Conservation (phyloP, 1,284 basidiomycete genomes). For the Macrocystidia cucumis region DNA sequence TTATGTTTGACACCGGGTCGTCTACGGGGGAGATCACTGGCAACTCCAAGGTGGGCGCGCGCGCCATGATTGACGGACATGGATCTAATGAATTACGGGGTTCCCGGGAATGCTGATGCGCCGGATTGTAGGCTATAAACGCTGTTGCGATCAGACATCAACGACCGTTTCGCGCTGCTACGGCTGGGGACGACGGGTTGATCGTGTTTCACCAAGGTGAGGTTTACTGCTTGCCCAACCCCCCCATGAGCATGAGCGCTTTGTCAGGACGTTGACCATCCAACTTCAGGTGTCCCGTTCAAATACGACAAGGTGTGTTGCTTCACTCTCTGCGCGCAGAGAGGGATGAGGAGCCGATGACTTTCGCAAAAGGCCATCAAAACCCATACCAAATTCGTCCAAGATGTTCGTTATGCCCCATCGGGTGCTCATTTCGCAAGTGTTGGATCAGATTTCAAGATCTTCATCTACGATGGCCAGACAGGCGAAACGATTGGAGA, state of each 20-base stretch:
- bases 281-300: conserved; percentile 64
- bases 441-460: conserved; percentile 87
- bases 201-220: conserved; percentile 79
- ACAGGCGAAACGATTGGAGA: conserved; percentile 76
- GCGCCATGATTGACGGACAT: background rate
- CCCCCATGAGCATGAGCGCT: too few species aligned
- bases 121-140: conserved; percentile 60
- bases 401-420: conserved; percentile 82
- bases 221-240: conserved; percentile 5
- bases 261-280: background rate
- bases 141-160: conserved; percentile 87
- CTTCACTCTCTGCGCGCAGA: background rate
- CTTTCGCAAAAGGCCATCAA: conserved; percentile 57
- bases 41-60: conserved; percentile 89
- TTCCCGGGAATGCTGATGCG: conserved; percentile 1
- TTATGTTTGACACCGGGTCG: conserved; percentile 83
- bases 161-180: conserved; percentile 88
- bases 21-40: conserved; percentile 93
- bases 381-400: conserved; percentile 91
- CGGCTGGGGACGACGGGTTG: conserved; percentile 76
- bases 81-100: background rate
- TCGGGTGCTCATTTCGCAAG: conserved; percentile 83
- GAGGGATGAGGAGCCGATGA: too few species aligned
- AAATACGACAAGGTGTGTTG: conserved; percentile 74
- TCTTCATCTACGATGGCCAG: conserved; percentile 90